A percentile compares a stretch with the other conserved stretches of the same genome.
phyloP scores from a whole-genome alignment of 768 basidiomycete genomes.

The Suillus weaverae region DNA sequence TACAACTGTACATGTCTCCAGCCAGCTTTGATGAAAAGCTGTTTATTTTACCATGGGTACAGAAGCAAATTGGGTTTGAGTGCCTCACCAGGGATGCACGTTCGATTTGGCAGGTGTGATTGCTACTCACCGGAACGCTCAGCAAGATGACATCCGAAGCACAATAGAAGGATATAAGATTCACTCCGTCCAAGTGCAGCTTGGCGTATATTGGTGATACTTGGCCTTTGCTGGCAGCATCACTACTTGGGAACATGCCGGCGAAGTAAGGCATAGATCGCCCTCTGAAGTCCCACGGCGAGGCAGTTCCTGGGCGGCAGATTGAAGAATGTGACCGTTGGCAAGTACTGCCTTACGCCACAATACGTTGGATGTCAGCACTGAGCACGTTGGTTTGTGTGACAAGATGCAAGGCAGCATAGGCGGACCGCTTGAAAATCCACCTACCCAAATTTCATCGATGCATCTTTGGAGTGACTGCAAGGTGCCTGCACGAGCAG shows the following conservation, averaged over 20 bases:
- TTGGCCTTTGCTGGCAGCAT: neutral
- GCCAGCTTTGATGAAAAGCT: neutral
- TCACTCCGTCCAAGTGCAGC: neutral
- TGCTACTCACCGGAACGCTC: neutral
- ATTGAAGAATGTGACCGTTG: constrained; percentile 4
- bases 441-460: neutral
- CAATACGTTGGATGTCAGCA: neutral
- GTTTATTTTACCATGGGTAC: constrained; percentile 4
- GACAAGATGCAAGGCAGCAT: neutral
- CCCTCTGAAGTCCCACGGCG: neutral
- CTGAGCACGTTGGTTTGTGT: neutral
- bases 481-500: neutral
- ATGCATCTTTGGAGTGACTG: neutral
- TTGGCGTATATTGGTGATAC: neutral
- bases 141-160: neutral
- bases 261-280: constrained; percentile 1
- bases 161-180: neutral
- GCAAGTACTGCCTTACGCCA: neutral
- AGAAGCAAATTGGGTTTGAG: neutral
- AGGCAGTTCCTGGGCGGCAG: constrained; percentile 3
- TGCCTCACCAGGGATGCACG: neutral
- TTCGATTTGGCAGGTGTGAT: neutral
- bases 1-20: neutral
- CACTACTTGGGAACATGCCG: neutral
- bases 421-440: too few relatives aligned